A percentile compares a stretch with the other conserved stretches of the same genome.
Conservation (phyloP, 768 basidiomycete species). For the Dacryopinax primogenitus region DNA sequence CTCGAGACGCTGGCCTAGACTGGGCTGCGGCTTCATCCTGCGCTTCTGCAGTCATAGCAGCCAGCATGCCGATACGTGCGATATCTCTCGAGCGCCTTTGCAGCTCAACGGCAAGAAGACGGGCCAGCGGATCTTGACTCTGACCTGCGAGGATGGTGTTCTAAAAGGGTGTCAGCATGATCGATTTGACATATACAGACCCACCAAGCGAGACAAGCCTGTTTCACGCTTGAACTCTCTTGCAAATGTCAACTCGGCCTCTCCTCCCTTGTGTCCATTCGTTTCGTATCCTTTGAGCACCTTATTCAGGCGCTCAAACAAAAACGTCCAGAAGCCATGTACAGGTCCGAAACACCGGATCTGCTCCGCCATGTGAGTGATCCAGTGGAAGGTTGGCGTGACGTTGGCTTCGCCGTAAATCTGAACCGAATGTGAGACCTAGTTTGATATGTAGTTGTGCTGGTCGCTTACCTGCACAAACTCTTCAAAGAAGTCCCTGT, state of each 20-base stretch:
- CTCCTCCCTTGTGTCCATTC: slow-evolving; percentile 24
- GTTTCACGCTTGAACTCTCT: slow-evolving; percentile 19
- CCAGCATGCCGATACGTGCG: background rate
- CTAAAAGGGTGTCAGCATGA: background rate
- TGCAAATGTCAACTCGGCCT: slow-evolving; percentile 27
- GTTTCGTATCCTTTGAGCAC: slow-evolving; percentile 29
- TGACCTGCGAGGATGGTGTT: background rate
- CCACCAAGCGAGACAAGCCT: background rate
- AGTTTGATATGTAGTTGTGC: background rate
- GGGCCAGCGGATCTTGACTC: background rate
- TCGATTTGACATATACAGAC: background rate
- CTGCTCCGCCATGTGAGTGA: slow-evolving; percentile 23
- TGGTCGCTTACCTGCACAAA: background rate
- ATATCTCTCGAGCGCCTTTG: background rate
- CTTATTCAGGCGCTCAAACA: slow-evolving; percentile 29
- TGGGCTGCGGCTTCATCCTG: background rate
- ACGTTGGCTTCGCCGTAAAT: slow-evolving; percentile 26
- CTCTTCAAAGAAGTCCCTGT: background rate
- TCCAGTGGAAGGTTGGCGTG: slow-evolving; percentile 31
- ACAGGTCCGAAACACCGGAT: slow-evolving; percentile 29
- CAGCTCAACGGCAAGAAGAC: background rate
- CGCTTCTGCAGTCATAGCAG: background rate
- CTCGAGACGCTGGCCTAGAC: background rate
- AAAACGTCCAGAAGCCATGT: slow-evolving; percentile 31
- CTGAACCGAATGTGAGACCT: slow-evolving; percentile 15